These are phyloP conservation scores for Pleurotus tuoliensis DNA, from an alignment of 768 basidiomycete genomes.

Conservation along the genomic window DNA sequence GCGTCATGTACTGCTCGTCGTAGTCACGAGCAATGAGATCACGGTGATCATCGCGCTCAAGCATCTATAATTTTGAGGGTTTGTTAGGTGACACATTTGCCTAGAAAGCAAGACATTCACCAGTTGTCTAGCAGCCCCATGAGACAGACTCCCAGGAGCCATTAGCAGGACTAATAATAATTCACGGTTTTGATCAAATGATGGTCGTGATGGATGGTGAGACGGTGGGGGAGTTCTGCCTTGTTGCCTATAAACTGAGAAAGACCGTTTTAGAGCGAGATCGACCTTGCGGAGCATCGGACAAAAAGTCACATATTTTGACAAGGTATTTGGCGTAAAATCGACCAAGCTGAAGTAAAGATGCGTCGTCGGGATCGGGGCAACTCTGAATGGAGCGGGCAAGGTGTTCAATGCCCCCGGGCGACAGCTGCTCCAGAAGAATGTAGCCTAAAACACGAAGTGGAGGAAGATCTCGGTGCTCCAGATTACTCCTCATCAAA, in stretches of 20 bases:
- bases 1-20: neutral
- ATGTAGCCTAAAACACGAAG: neutral
- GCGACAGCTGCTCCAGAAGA: neutral
- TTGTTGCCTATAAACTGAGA: neutral
- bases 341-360: neutral
- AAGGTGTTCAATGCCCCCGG: neutral
- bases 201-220: neutral
- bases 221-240: neutral
- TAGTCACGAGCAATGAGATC: neutral
- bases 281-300: neutral
- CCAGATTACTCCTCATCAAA: neutral
- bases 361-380: neutral
- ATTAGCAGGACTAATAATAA: no score
- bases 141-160: no score
- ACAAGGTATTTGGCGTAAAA: neutral
- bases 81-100: neutral
- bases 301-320: neutral
- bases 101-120: neutral
- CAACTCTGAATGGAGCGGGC: neutral
- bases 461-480: neutral
- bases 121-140: neutral
- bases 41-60: neutral
- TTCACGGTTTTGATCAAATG: neutral
- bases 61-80: slow-evolving; percentile 4
- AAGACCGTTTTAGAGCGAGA: neutral